These are phyloP conservation scores for Bothia castanella DNA, from an alignment of 1,284 basidiomycete genomes.

Conservation along the genomic window DNA sequence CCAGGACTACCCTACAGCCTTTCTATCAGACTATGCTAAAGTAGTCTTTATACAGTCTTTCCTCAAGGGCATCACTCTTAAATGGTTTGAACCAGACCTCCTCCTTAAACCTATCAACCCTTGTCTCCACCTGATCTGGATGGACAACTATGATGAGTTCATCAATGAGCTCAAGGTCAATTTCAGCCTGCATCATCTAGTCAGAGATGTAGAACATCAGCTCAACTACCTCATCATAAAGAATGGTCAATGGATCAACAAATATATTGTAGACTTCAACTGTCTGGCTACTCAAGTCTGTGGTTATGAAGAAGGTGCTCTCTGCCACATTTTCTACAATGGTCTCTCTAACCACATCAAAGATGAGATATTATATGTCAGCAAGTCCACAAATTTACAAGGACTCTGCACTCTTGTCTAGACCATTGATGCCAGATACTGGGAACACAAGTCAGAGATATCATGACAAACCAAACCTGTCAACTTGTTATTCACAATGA, in stretches of 20 bases:
- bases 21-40: neutral
- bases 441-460: neutral
- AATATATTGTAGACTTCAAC: too few species aligned
- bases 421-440: neutral
- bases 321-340: neutral
- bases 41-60: too few species aligned
- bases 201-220: conserved; percentile 8
- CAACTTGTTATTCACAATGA: too few species aligned
- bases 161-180: conserved; percentile 6
- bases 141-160: neutral
- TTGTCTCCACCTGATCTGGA: neutral
- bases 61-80: neutral
- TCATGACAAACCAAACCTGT: neutral
- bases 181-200: conserved; percentile 10
- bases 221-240: neutral
- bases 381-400: neutral
- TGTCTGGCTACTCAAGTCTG: neutral
- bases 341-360: neutral
- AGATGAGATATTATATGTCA: too few species aligned
- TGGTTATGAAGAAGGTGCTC: neutral
- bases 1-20: neutral
- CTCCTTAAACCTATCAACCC: too few species aligned
- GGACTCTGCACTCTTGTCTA: neutral
- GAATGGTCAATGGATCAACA: too few species aligned
- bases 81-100: conserved; percentile 8